Percentiles rank a stretch among this genome's conserved stretches.
These are phyloP conservation scores for Casuarina glauca DNA, from an alignment of 306 rosid species.

Conservation along the genomic window DNA sequence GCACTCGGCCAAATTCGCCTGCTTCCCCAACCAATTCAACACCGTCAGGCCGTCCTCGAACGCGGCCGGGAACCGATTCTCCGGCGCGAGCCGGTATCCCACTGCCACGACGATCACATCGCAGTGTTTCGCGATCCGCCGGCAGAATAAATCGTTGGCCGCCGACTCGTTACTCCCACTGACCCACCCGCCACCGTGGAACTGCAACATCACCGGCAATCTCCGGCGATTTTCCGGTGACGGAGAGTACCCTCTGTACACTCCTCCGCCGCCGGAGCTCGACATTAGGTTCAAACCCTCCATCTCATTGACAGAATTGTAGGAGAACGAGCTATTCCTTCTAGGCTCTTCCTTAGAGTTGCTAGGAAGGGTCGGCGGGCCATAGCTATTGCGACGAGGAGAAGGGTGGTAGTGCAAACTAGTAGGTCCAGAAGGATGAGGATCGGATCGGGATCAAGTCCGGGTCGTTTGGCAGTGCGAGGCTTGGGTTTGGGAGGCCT, in stretches of 20 bases:
- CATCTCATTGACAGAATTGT: slow-evolving; percentile 29
- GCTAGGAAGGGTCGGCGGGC: slow-evolving; percentile 15
- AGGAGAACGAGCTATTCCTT: slow-evolving; percentile 38
- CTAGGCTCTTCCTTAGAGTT: slow-evolving; percentile 36
- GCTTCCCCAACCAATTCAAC: slow-evolving; percentile 93
- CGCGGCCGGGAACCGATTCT: slow-evolving; percentile 85
- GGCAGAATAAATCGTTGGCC: slow-evolving; percentile 75
- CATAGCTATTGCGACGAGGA: slow-evolving; percentile 61
- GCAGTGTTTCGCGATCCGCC: slow-evolving; percentile 76
- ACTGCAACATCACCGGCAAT: slow-evolving; percentile 81
- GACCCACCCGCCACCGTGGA: slow-evolving; percentile 99
- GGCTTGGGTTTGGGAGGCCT: slow-evolving; percentile 38
- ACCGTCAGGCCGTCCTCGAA: slow-evolving; percentile 89
- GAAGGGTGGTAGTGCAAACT: slow-evolving; percentile 11
- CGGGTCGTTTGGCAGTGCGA: slow-evolving; percentile 12
- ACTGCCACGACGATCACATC: slow-evolving; percentile 74
- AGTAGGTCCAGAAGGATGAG: slow-evolving; percentile 10
- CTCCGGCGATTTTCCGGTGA: slow-evolving; percentile 39
- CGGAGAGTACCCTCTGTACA: slow-evolving; percentile 76
- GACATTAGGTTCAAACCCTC: slow-evolving; percentile 67
- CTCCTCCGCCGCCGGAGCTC: slow-evolving; percentile 31
- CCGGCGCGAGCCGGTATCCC: slow-evolving; percentile 89
- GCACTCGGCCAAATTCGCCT: slow-evolving; percentile 90
- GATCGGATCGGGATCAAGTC: slow-evolving; percentile 30
- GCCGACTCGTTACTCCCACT: slow-evolving; percentile 86